Evolutionary conservation across 495 filamentous ascomycete species (phyloP).

Genomic region (Coniosporium apollinis): DNA sequence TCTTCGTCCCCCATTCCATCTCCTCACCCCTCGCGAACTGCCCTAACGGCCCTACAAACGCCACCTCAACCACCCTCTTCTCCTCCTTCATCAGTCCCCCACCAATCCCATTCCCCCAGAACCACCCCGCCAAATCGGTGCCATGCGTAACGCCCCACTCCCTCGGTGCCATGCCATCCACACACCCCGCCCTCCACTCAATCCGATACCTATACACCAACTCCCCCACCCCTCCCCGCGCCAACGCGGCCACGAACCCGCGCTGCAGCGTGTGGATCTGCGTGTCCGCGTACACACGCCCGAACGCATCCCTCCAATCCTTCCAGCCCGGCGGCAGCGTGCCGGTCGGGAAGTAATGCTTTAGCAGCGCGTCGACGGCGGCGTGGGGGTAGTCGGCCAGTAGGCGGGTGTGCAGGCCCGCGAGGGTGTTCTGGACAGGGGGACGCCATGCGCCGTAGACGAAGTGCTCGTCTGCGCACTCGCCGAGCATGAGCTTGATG

Average conservation of each 20-base stretch:
- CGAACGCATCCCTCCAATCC: conserved; percentile 36
- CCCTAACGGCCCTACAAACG: conserved; percentile 27
- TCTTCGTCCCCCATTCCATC: conserved; percentile 25
- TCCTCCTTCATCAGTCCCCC: conserved; percentile 23
- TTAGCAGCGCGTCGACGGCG: conserved; percentile 27
- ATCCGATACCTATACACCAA: conserved; percentile 32
- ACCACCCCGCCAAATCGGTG: conserved; percentile 39
- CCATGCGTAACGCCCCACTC: conserved; percentile 42
- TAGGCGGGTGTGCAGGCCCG: conserved; percentile 28
- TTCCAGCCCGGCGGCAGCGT: conserved; percentile 21
- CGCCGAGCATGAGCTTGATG: conserved; percentile 35
- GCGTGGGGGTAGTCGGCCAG: conserved; percentile 34
- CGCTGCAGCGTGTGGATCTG: conserved; percentile 30
- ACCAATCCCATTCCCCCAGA: conserved; percentile 39
- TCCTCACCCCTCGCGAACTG: conserved; percentile 29
- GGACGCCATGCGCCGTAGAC: conserved; percentile 31
- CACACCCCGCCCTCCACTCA: conserved; percentile 31
- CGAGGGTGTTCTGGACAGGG: conserved; percentile 14
- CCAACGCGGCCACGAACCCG: conserved; percentile 17
- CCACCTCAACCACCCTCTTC: conserved; percentile 24
- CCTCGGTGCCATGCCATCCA: conserved; percentile 23
- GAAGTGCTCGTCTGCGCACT: conserved; percentile 37
- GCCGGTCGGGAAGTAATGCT: conserved; percentile 28
- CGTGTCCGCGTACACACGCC: conserved; percentile 39
- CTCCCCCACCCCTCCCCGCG: conserved; percentile 14